Conservation (phyloP, 441 rosid genomes). For the Daphne laureola region DNA sequence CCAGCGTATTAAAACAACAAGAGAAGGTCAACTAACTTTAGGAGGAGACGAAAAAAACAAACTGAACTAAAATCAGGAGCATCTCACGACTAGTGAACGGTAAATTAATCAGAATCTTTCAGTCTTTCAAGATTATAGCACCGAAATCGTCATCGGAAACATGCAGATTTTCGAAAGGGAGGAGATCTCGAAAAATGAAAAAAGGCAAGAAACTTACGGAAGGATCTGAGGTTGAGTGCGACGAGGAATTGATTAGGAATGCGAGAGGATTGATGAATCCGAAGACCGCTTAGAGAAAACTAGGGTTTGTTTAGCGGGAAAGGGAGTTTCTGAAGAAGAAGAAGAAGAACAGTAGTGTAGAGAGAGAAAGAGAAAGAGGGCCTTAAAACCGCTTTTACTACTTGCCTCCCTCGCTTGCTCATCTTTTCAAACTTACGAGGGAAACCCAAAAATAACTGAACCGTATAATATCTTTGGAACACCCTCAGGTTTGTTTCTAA, state of each 20-base stretch:
- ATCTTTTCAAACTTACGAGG: too few relatives aligned
- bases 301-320: not conserved
- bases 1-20: too few relatives aligned
- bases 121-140: not conserved
- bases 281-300: not conserved
- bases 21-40: too few relatives aligned
- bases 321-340: conserved; percentile 3
- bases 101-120: not conserved
- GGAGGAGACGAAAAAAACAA: not conserved
- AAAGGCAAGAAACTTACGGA: conserved; percentile 18
- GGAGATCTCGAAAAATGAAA: conserved; percentile 1
- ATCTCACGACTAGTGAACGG: not conserved
- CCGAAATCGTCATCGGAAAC: not conserved
- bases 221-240: conserved; percentile 33
- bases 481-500: too few relatives aligned
- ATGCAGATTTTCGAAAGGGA: not conserved
- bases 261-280: too few relatives aligned
- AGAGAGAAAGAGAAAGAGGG: too few relatives aligned
- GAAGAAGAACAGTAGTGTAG: too few relatives aligned
- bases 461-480: too few relatives aligned
- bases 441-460: too few relatives aligned
- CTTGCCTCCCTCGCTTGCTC: too few relatives aligned
- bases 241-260: conserved; percentile 20
- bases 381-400: too few relatives aligned
- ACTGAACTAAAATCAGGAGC: not conserved